Percentiles rank a stretch among this genome's conserved stretches.
Evolutionary conservation across 2,329 filamentous ascomycete species (phyloP).

Genomic region (Alternaria ventricosa): DNA sequence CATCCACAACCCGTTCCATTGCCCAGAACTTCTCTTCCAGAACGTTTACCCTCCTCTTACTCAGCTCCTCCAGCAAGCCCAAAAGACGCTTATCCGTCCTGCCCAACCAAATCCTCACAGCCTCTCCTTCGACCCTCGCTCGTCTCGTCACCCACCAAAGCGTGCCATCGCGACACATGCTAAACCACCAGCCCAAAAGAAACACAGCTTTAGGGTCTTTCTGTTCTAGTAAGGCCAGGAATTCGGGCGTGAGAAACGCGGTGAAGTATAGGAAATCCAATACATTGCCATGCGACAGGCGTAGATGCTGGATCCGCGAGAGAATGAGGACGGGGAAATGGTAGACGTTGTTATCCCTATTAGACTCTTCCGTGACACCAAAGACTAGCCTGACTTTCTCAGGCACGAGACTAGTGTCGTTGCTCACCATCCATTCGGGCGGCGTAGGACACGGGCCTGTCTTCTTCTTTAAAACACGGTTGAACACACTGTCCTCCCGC

Average conservation of each 20-base stretch:
- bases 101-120: constrained; percentile 34
- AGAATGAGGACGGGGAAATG: constrained; percentile 47
- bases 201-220: constrained; percentile 63
- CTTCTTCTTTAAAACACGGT: constrained; percentile 35
- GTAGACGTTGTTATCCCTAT: constrained; percentile 31
- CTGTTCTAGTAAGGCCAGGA: constrained; percentile 52
- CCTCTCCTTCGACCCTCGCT: constrained; percentile 32
- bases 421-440: constrained; percentile 14
- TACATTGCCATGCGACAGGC: constrained; percentile 51
- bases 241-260: constrained; percentile 53
- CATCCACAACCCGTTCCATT: not conserved
- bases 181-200: constrained; percentile 65
- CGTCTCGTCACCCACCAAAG: constrained; percentile 40
- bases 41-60: not conserved
- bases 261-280: constrained; percentile 58
- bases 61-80: constrained; percentile 7
- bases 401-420: constrained; percentile 37
- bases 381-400: constrained; percentile 41
- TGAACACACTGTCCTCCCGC: constrained; percentile 58
- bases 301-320: constrained; percentile 46
- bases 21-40: not conserved
- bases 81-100: constrained; percentile 17
- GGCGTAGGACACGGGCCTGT: constrained; percentile 5
- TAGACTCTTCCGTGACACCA: constrained; percentile 24
- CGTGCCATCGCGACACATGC: constrained; percentile 42